Conservation (phyloP, 345 rosid species). For the Lenwebbia sp. region DNA sequence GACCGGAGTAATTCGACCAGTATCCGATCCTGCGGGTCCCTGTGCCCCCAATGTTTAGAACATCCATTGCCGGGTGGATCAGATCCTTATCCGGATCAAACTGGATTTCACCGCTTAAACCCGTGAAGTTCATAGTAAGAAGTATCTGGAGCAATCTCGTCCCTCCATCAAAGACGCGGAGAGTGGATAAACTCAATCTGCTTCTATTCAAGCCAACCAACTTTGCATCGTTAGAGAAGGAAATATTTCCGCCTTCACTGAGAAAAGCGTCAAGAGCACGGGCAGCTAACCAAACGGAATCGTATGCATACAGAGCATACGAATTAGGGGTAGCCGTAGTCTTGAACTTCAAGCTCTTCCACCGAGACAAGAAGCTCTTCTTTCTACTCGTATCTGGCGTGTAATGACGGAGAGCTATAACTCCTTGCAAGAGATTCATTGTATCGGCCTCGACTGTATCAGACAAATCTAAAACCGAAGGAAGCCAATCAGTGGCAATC, state of each 20-base stretch:
- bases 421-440: constrained; percentile 75
- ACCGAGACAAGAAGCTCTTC: constrained; percentile 31
- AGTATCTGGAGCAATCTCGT: constrained; percentile 48
- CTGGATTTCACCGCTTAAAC: constrained; percentile 52
- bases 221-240: constrained; percentile 59
- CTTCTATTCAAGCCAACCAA: constrained; percentile 34
- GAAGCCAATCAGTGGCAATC: constrained; percentile 96
- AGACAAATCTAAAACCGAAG: constrained; percentile 56
- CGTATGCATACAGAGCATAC: constrained; percentile 82
- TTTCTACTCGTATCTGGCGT: constrained; percentile 53
- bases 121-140: constrained; percentile 53
- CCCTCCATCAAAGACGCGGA: constrained; percentile 63
- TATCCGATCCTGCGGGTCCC: constrained; percentile 67
- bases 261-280: constrained; percentile 59
- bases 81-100: constrained; percentile 52
- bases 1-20: constrained; percentile 77
- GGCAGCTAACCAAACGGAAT: constrained; percentile 90
- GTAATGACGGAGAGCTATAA: constrained; percentile 76
- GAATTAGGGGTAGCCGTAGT: constrained; percentile 40
- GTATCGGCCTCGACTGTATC: constrained; percentile 24
- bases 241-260: constrained; percentile 44
- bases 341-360: constrained; percentile 41
- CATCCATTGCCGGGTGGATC: constrained; percentile 57
- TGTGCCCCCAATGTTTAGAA: constrained; percentile 62
- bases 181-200: constrained; percentile 40